Percentiles rank a stretch among this genome's conserved stretches.
Conservation (phyloP, 805 yeast genomes). For the Wickerhamomyces ciferrii region DNA sequence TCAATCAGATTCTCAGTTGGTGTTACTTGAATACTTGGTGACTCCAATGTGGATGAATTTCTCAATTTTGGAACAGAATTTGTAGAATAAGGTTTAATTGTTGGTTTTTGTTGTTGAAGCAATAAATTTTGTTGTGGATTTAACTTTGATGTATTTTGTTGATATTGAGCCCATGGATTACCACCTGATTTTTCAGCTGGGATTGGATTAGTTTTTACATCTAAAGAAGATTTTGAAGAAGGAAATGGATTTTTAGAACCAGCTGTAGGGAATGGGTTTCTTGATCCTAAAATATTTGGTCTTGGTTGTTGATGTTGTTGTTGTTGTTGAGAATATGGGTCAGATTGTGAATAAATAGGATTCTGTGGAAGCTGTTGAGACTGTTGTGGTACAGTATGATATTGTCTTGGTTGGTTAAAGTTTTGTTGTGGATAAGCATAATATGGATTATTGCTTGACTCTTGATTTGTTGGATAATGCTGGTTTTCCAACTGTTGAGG, state of each 20-base stretch:
- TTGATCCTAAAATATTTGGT: constrained; percentile 1
- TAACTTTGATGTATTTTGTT: not conserved
- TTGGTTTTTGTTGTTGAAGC: not conserved
- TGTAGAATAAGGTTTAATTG: not conserved
- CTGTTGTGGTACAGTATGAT: too few species aligned
- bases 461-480: not conserved
- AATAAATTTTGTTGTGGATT: not conserved
- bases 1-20: not conserved
- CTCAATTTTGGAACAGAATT: not conserved
- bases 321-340: not conserved
- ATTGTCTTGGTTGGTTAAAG: not conserved
- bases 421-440: not conserved
- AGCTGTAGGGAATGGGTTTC: constrained; percentile 14
- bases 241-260: constrained; percentile 15
- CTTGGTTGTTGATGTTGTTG: not conserved
- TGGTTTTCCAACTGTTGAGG: not conserved
- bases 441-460: not conserved
- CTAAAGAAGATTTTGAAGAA: constrained; percentile 2
- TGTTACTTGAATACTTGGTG: not conserved
- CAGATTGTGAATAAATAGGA: not conserved
- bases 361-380: not conserved
- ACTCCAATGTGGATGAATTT: not conserved
- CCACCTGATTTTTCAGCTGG: constrained; percentile 16
- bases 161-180: constrained; percentile 15
- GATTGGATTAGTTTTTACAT: constrained; percentile 3